Percentiles rank a stretch among this genome's conserved stretches.
phyloP scores from a whole-genome alignment of 2,329 filamentous ascomycete genomes.

The Fusarium camptoceras region DNA sequence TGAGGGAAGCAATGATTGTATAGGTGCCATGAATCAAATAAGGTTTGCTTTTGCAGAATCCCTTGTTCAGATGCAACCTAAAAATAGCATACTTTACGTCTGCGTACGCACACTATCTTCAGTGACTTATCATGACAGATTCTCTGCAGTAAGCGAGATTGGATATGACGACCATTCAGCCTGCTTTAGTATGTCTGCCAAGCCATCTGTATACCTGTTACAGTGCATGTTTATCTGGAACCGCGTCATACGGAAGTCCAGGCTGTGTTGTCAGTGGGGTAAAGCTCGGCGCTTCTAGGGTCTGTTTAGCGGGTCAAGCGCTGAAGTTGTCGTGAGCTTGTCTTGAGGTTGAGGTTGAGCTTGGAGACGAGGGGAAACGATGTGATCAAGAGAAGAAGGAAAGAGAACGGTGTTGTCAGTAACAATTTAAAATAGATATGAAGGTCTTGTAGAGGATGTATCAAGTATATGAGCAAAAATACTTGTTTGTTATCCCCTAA shows the following conservation, averaged over 20 bases:
- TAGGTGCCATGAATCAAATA: neutral
- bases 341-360: constrained; percentile 6
- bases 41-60: neutral
- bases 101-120: neutral
- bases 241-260: constrained; percentile 1
- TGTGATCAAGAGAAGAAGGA: constrained; percentile 4
- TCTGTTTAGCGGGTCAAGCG: constrained; percentile 11
- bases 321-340: constrained; percentile 27
- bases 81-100: neutral
- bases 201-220: neutral
- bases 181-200: neutral
- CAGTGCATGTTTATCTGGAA: constrained; percentile 4
- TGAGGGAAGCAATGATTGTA: neutral
- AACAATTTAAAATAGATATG: neutral
- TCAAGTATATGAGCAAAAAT: neutral
- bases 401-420: neutral
- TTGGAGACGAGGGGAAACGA: constrained; percentile 1
- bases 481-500: neutral
- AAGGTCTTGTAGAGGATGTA: too few relatives aligned
- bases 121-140: neutral
- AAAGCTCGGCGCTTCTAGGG: constrained; percentile 5
- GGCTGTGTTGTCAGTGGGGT: constrained; percentile 24
- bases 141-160: neutral
- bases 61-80: neutral
- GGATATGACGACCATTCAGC: neutral